Percentiles rank a stretch among this genome's conserved stretches.
These are phyloP conservation scores for Pseudocercospora fuligena DNA, from an alignment of 2,329 filamentous ascomycete species.

Conservation along the genomic window DNA sequence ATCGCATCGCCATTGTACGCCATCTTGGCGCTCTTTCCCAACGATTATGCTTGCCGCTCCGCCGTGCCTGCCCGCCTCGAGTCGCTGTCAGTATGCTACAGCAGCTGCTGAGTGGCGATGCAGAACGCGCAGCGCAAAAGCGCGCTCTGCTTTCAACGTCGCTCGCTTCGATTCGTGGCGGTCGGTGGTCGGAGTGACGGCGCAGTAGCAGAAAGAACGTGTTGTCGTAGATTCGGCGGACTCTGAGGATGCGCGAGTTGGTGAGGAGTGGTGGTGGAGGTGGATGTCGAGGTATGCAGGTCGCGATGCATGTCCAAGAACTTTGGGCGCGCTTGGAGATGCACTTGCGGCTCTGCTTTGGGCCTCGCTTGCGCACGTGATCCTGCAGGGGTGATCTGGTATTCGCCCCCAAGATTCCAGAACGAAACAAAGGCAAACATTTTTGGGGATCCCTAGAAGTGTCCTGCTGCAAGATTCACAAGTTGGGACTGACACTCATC, in stretches of 20 bases:
- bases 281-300: slow-evolving; percentile 14
- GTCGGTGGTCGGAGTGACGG: not conserved
- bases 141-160: slow-evolving; percentile 16
- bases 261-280: slow-evolving; percentile 1
- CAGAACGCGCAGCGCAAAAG: slow-evolving; percentile 27
- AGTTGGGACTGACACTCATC: no score
- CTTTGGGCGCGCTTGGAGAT: not conserved
- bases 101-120: slow-evolving; percentile 17
- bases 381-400: not conserved
- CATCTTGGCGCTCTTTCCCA: slow-evolving; percentile 14
- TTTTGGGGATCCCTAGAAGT: no score
- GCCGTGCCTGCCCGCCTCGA: not conserved
- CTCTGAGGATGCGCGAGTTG: not conserved
- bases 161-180: not conserved
- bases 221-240: not conserved
- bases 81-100: not conserved
- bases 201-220: not conserved
- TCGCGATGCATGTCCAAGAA: not conserved
- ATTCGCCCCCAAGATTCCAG: no score
- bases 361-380: not conserved
- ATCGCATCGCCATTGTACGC: slow-evolving; percentile 34
- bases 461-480: no score
- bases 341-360: slow-evolving; percentile 4
- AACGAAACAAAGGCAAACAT: no score
- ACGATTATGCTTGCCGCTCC: not conserved